phyloP scores from a whole-genome alignment of 1,284 basidiomycete species.

The Trichosporon faecale region DNA sequence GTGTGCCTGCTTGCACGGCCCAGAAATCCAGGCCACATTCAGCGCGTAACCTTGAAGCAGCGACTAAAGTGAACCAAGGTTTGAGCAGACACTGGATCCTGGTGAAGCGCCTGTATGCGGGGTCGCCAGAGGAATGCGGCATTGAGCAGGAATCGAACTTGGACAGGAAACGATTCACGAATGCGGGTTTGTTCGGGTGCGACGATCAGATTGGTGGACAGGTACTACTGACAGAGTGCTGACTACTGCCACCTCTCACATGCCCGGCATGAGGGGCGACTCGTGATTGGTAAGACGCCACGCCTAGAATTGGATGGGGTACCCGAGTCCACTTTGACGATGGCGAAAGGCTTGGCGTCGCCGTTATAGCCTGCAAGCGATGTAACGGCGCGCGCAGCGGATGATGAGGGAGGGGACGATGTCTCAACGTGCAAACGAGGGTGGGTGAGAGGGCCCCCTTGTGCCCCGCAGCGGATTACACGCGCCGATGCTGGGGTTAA shows the following conservation, averaged over 20 bases:
- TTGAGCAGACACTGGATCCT: background rate
- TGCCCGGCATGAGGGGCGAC: background rate
- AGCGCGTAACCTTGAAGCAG: background rate
- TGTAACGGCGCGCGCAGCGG: background rate
- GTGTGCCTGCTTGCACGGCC: background rate
- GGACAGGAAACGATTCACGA: background rate
- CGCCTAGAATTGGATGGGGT: background rate
- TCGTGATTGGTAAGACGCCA: background rate
- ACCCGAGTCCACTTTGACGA: constrained; percentile 4
- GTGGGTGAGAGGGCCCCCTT: background rate
- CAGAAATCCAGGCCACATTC: background rate
- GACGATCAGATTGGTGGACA: background rate
- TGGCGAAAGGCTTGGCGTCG: background rate
- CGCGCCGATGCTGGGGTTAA: background rate
- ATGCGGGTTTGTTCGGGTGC: background rate
- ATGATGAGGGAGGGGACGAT: background rate
- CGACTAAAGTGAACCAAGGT: background rate
- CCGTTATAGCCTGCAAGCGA: background rate
- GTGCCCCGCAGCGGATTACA: constrained; percentile 2
- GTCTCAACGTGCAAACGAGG: background rate
- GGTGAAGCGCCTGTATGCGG: background rate
- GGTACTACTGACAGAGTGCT: background rate
- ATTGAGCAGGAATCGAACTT: background rate
- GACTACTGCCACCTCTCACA: background rate
- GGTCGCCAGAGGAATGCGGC: background rate